Evolutionary conservation across 1,284 basidiomycete species (phyloP).

Genomic region (Malassezia equina): DNA sequence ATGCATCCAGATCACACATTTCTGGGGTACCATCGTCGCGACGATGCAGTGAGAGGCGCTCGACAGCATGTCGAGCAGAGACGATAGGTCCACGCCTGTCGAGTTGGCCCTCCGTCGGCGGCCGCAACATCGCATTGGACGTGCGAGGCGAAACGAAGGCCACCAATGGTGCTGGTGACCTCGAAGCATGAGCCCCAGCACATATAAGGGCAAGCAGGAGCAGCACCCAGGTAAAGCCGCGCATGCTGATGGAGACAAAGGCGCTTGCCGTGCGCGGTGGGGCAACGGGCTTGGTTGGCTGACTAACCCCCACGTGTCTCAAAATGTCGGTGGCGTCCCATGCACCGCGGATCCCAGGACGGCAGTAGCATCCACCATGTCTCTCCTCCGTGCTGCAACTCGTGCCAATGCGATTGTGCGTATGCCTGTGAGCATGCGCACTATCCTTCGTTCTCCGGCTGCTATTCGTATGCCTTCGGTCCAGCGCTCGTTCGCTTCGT

Average conservation of each 20-base stretch:
- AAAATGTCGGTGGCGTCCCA: not conserved
- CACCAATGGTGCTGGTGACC: conserved; percentile 1
- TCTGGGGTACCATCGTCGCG: conserved; percentile 1
- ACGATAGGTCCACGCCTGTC: not conserved
- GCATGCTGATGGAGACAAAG: conserved; percentile 3
- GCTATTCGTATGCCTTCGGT: not conserved
- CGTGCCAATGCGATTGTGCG: not conserved
- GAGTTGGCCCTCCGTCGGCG: not conserved
- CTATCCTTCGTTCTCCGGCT: not conserved
- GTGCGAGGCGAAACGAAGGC: conserved; percentile 11
- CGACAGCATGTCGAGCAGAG: conserved; percentile 1
- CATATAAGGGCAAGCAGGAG: conserved; percentile 3
- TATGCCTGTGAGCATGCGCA: not conserved
- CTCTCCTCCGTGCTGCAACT: conserved; percentile 7
- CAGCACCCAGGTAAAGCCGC: not conserved
- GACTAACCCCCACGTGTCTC: conserved; percentile 10
- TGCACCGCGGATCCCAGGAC: not conserved
- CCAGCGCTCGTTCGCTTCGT: conserved; percentile 12
- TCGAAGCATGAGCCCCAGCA: not conserved
- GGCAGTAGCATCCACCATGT: conserved; percentile 4
- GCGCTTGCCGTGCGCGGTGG: not conserved
- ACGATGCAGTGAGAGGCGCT: conserved; percentile 9
- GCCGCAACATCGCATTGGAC: not conserved
- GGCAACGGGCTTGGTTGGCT: not conserved
- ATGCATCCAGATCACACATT: conserved; percentile 9